Percentiles rank a stretch among this genome's conserved stretches.
Evolutionary conservation across 2,329 filamentous ascomycete species (phyloP).

Genomic region (Neopestalotiopsis sp.): DNA sequence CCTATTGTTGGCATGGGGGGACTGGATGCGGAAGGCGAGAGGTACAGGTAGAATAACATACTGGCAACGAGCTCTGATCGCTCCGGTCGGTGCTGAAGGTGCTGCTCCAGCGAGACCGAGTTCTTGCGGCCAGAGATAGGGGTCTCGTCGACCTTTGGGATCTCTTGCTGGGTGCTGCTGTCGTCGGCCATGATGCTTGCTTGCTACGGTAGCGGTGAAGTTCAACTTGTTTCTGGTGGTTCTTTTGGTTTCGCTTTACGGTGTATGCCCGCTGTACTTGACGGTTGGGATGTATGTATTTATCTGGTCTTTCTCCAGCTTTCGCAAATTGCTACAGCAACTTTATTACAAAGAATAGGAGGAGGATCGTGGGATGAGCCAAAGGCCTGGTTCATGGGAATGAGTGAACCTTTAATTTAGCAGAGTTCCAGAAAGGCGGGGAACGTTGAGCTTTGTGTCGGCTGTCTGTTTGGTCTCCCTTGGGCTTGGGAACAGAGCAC

Average conservation of each 20-base stretch:
- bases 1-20: background rate
- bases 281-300: background rate
- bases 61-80: conserved; percentile 81
- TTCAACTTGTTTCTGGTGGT: background rate
- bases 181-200: conserved; percentile 40
- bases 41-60: conserved; percentile 46
- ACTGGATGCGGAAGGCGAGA: background rate
- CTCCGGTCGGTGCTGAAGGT: conserved; percentile 75
- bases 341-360: background rate
- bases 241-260: conserved; percentile 4
- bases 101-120: conserved; percentile 67
- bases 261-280: conserved; percentile 13
- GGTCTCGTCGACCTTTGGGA: conserved; percentile 55
- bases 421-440: background rate
- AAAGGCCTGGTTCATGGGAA: background rate
- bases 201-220: background rate
- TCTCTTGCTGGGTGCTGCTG: conserved; percentile 29
- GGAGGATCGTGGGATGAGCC: background rate
- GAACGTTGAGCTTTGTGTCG: background rate
- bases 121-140: conserved; percentile 67
- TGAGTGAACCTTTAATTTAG: background rate
- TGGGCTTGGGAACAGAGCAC: background rate
- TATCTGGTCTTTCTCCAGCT: background rate
- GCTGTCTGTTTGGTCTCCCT: background rate
- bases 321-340: conserved; percentile 2